Conservation (phyloP, 768 basidiomycete species). For the Royoungia palumana region DNA sequence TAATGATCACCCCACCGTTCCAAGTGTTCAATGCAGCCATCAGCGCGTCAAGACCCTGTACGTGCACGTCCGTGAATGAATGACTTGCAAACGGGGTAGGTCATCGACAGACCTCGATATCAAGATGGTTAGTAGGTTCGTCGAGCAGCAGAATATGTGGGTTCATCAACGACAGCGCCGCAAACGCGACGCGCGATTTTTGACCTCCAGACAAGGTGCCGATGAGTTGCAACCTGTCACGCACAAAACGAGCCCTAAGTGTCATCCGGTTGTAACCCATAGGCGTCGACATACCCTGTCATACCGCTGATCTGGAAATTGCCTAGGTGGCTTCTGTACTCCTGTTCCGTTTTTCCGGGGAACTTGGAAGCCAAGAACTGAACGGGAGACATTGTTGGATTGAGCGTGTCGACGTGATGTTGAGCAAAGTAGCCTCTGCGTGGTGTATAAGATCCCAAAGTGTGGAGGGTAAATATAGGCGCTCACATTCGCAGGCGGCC, state of each 20-base stretch:
- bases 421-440: conserved; percentile 87
- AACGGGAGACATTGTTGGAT: conserved; percentile 84
- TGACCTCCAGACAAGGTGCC: conserved; percentile 94
- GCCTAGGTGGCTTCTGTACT: conserved; percentile 91
- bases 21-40: conserved; percentile 77
- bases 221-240: conserved; percentile 72
- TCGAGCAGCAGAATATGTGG: conserved; percentile 94
- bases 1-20: conserved; percentile 91
- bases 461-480: conserved; percentile 1
- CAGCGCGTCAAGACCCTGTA: conserved; percentile 88
- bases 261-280: neutral
- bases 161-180: conserved; percentile 76
- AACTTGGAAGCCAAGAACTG: conserved; percentile 89
- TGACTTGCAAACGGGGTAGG: neutral
- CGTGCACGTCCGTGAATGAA: conserved; percentile 1
- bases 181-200: conserved; percentile 93
- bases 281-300: conserved; percentile 62
- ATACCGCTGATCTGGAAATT: conserved; percentile 97
- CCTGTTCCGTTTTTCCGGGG: conserved; percentile 94
- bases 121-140: conserved; percentile 96
- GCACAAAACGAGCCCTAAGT: neutral
- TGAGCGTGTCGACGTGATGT: conserved; percentile 91
- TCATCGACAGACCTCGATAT: conserved; percentile 69
- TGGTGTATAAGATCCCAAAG: neutral
- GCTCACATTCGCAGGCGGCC: conserved; percentile 85